Conservation (phyloP, 805 yeast species). For the Hanseniaspora occidentalis region DNA sequence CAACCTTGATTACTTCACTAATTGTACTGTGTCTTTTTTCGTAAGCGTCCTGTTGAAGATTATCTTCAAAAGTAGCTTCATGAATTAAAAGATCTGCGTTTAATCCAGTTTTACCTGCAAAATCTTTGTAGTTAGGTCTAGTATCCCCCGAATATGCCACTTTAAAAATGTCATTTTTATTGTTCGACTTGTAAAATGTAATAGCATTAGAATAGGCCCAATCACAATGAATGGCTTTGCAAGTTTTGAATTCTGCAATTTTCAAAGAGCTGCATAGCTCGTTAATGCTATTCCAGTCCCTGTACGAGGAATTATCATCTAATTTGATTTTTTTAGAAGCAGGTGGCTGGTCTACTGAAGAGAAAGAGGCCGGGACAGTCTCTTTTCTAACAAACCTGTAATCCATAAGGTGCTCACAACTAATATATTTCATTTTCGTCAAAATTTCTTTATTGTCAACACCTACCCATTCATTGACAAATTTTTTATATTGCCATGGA, state of each 20-base stretch:
- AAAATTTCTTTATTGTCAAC: conserved; percentile 33
- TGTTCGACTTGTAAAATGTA: conserved; percentile 26
- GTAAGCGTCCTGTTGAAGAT: conserved; percentile 61
- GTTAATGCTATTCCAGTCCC: conserved; percentile 20
- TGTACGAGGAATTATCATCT: conserved; percentile 14
- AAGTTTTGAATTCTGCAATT: conserved; percentile 37
- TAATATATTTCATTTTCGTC: conserved; percentile 36
- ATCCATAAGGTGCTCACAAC: conserved; percentile 45
- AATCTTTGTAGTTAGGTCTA: conserved; percentile 54
- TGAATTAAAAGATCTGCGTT: conserved; percentile 70
- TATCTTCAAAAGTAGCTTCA: conserved; percentile 87
- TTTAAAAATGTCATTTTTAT: conserved; percentile 33
- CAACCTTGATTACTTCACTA: conserved; percentile 68
- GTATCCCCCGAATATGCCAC: conserved; percentile 93
- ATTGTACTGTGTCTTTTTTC: conserved; percentile 80
- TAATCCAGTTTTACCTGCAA: conserved; percentile 50
- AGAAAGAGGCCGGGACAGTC: conserved; percentile 19
- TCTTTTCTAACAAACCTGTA: conserved; percentile 25
- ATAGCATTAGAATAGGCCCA: conserved; percentile 65
- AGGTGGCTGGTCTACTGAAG: conserved; percentile 9
- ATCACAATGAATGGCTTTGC: conserved; percentile 75
- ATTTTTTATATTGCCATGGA: conserved; percentile 64
- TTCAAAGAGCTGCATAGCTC: conserved; percentile 31
- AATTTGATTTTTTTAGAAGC: conserved; percentile 3
- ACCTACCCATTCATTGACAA: conserved; percentile 55